Conservation (phyloP, 2,329 filamentous ascomycete species). For the Trichophaea hybrida region DNA sequence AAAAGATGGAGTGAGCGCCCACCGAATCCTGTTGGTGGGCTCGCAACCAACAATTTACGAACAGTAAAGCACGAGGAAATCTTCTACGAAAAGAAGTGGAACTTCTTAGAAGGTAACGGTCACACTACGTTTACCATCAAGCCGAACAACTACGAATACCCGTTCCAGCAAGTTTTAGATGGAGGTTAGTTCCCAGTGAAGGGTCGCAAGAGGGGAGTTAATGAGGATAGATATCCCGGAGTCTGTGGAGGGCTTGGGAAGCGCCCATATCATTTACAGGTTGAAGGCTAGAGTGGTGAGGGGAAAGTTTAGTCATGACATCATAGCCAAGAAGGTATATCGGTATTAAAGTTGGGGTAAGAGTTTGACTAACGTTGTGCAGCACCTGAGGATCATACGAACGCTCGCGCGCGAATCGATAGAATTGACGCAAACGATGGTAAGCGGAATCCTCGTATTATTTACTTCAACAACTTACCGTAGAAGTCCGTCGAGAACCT, state of each 20-base stretch:
- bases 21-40: background rate
- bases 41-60: constrained; percentile 35
- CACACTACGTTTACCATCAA: constrained; percentile 17
- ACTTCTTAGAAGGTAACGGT: constrained; percentile 39
- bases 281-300: constrained; percentile 79
- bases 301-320: constrained; percentile 76
- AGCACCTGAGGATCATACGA: constrained; percentile 58
- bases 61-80: constrained; percentile 44
- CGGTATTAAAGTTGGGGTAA: constrained; percentile 1
- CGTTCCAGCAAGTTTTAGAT: constrained; percentile 37
- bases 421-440: constrained; percentile 76
- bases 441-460: background rate
- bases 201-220: too few species aligned
- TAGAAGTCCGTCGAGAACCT: constrained; percentile 65
- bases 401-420: constrained; percentile 62
- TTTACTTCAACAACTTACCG: constrained; percentile 32
- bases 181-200: background rate
- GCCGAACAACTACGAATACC: constrained; percentile 71
- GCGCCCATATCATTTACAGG: constrained; percentile 78
- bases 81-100: constrained; percentile 57
- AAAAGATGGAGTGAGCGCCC: background rate
- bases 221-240: constrained; percentile 40
- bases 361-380: constrained; percentile 2
- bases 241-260: constrained; percentile 76
- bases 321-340: constrained; percentile 55